Conservation (phyloP, 2,329 filamentous ascomycete species). For the Beauveria brongniartii region DNA sequence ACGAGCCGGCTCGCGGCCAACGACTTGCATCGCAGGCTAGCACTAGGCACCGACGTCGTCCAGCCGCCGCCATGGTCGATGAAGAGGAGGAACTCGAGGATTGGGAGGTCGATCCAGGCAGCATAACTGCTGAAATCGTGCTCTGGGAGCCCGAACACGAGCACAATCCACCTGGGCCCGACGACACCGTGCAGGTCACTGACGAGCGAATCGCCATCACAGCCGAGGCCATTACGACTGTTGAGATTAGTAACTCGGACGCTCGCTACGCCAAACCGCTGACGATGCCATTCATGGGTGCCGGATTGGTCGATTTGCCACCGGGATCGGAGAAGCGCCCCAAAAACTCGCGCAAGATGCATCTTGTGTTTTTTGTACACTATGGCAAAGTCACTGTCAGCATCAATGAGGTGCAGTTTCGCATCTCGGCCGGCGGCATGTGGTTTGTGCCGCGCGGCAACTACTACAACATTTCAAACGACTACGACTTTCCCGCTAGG, state of each 20-base stretch:
- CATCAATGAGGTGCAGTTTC: conserved; percentile 67
- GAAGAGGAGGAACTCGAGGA: conserved; percentile 53
- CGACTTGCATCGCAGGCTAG: background rate
- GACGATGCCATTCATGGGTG: conserved; percentile 76
- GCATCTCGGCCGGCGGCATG: conserved; percentile 78
- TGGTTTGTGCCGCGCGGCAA: conserved; percentile 96
- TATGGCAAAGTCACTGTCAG: conserved; percentile 74
- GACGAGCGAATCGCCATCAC: conserved; percentile 51
- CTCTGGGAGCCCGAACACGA: conserved; percentile 55
- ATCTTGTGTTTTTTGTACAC: conserved; percentile 92
- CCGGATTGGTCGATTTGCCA: conserved; percentile 82
- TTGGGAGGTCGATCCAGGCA: conserved; percentile 63
- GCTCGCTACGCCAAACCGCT: conserved; percentile 89
- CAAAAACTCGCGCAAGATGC: conserved; percentile 93
- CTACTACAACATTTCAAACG: conserved; percentile 84
- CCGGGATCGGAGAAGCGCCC: conserved; percentile 74
- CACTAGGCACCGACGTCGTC: conserved; percentile 21
- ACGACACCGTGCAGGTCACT: conserved; percentile 45
- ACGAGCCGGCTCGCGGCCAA: background rate
- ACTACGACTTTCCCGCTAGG: conserved; percentile 60
- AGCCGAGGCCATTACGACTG: conserved; percentile 46
- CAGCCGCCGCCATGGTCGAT: conserved; percentile 31
- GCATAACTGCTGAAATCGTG: conserved; percentile 54
- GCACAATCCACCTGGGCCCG: conserved; percentile 41
- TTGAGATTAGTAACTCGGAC: conserved; percentile 53